Conservation (phyloP, 2,329 filamentous ascomycete genomes). For the Raffaelea ambrosiae region DNA sequence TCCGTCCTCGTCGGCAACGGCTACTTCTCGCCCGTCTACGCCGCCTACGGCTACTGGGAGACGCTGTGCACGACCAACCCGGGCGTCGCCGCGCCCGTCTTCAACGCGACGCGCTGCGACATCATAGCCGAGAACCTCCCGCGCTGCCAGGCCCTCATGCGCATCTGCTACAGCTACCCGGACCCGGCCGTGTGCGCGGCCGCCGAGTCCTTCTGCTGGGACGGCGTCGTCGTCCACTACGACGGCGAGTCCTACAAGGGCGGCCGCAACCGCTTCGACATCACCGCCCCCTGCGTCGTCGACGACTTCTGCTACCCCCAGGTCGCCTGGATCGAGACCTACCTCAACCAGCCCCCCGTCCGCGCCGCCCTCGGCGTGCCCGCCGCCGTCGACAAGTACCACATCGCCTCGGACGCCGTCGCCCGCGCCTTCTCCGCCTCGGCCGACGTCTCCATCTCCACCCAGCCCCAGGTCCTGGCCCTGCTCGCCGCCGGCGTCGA, state of each 20-base stretch:
- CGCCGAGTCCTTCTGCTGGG: conserved; percentile 47
- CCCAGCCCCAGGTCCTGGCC: conserved; percentile 24
- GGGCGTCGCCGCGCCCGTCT: conserved; percentile 45
- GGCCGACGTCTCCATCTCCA: conserved; percentile 38
- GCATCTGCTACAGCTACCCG: conserved; percentile 43
- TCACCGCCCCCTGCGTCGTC: conserved; percentile 2
- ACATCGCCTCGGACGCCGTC: conserved; percentile 46
- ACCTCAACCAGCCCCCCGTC: conserved; percentile 46
- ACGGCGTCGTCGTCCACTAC: conserved; percentile 42
- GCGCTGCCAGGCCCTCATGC: conserved; percentile 36
- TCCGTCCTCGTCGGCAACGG: conserved; percentile 50
- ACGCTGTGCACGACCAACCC: conserved; percentile 43
- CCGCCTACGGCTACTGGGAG: conserved; percentile 44
- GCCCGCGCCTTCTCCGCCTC: conserved; percentile 33
- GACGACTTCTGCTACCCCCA: conserved; percentile 41
- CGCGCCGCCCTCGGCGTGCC: conserved; percentile 48
- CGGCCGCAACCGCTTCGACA: conserved; percentile 7
- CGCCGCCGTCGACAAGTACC: conserved; percentile 20
- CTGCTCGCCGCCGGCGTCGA: conserved; percentile 11
- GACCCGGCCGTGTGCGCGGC: conserved; percentile 39
- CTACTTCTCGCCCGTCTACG: conserved; percentile 36
- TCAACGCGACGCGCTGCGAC: conserved; percentile 18
- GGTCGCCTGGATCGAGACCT: conserved; percentile 46
- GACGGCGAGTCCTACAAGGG: conserved; percentile 34
- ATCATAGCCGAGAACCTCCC: conserved; percentile 6